These are phyloP conservation scores for Yamadazyma paraphyllophila DNA, from an alignment of 805 yeast species.

Conservation along the genomic window DNA sequence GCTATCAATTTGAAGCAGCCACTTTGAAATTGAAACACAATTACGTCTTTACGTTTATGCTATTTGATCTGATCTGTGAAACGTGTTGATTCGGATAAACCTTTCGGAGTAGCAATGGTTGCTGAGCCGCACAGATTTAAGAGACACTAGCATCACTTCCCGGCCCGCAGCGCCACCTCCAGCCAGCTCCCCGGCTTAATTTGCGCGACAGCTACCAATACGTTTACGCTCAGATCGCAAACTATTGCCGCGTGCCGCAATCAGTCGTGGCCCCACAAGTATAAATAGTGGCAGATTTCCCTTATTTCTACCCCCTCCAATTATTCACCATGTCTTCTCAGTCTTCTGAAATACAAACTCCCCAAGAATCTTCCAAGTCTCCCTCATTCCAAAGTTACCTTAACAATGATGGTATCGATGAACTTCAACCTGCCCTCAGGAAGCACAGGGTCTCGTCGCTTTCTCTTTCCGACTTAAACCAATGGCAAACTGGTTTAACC, in stretches of 20 bases:
- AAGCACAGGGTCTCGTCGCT: slow-evolving; percentile 63
- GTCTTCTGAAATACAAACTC: slow-evolving; percentile 1
- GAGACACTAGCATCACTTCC: background rate
- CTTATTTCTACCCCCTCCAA: background rate
- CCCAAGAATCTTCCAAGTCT: slow-evolving; percentile 7
- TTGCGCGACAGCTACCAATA: no score
- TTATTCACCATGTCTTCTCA: slow-evolving; percentile 4
- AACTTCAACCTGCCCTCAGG: slow-evolving; percentile 58
- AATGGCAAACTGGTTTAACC: slow-evolving; percentile 55
- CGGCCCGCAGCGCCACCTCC: no score
- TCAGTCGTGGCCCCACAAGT: slow-evolving; percentile 1
- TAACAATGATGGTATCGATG: slow-evolving; percentile 73
- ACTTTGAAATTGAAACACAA: no score
- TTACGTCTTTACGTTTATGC: background rate
- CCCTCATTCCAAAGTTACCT: slow-evolving; percentile 50
- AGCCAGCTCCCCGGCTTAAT: no score
- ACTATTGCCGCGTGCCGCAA: background rate
- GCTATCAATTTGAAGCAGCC: no score
- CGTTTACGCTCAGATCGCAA: no score
- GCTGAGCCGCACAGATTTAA: slow-evolving; percentile 1
- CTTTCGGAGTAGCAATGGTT: slow-evolving; percentile 3
- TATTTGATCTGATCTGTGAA: background rate
- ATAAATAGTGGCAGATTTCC: slow-evolving; percentile 2
- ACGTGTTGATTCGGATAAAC: background rate
- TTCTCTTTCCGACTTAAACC: slow-evolving; percentile 62